phyloP scores from a whole-genome alignment of 441 rosid species.

The Bruguiera hainesii region DNA sequence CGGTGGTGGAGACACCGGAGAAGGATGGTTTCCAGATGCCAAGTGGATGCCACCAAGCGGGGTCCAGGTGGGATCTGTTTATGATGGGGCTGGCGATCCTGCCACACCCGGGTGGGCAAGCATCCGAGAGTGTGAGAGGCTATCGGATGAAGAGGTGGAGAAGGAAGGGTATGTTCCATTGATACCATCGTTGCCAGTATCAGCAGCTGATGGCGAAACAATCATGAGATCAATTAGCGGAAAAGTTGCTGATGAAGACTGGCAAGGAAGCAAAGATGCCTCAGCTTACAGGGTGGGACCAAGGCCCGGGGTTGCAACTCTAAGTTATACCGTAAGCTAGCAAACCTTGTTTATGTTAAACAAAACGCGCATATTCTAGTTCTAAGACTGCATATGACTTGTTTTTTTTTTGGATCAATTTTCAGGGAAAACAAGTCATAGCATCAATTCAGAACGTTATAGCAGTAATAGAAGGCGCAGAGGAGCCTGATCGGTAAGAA shows the following conservation, averaged over 20 bases:
- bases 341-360: conserved; percentile 1
- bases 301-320: conserved; percentile 66
- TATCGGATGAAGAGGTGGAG: conserved; percentile 59
- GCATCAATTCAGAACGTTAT: conserved; percentile 73
- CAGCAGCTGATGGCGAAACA: conserved; percentile 62
- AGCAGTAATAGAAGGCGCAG: conserved; percentile 68
- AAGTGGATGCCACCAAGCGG: conserved; percentile 88
- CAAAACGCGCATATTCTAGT: neutral
- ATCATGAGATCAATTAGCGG: conserved; percentile 58
- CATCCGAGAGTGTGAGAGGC: conserved; percentile 69
- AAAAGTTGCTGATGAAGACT: conserved; percentile 43
- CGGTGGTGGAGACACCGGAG: conserved; percentile 45
- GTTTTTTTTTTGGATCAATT: conserved; percentile 6
- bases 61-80: conserved; percentile 77
- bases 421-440: conserved; percentile 64
- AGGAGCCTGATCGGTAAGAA: conserved; percentile 79
- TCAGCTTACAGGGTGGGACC: conserved; percentile 64
- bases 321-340: conserved; percentile 54
- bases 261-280: conserved; percentile 66
- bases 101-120: conserved; percentile 93
- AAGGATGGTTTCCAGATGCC: conserved; percentile 57
- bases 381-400: neutral
- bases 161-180: conserved; percentile 47
- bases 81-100: conserved; percentile 64
- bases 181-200: conserved; percentile 79